Percentiles rank a stretch among this genome's conserved stretches.
phyloP scores from a whole-genome alignment of 2,329 filamentous ascomycete genomes.

The Botrytis medusae region DNA sequence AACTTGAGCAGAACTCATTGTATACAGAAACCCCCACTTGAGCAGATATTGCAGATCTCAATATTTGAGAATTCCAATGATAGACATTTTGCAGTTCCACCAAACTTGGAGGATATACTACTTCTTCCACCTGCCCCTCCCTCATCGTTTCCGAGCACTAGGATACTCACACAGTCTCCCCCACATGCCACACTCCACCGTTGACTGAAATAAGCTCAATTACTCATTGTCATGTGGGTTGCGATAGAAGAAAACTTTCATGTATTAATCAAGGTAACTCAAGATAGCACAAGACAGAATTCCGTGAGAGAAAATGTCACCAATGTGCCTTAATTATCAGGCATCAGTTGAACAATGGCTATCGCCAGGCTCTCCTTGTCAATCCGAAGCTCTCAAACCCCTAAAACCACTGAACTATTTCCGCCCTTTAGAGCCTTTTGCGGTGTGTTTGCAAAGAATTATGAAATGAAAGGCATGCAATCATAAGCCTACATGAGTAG shows the following conservation, averaged over 20 bases:
- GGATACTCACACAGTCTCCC: not conserved
- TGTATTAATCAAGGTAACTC: not conserved
- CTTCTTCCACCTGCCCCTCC: not conserved
- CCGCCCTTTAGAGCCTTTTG: not conserved
- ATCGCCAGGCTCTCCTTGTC: not conserved
- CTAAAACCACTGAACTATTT: constrained; percentile 1
- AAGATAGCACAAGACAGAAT: not conserved
- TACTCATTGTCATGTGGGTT: not conserved
- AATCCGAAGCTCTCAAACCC: not conserved
- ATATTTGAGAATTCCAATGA: not conserved
- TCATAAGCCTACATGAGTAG: constrained; percentile 1
- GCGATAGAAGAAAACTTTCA: not conserved
- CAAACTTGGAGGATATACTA: not conserved
- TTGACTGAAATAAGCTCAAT: not conserved
- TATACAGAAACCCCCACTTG: not conserved
- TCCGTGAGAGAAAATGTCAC: not conserved
- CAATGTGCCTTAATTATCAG: not conserved
- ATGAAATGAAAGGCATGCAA: not conserved
- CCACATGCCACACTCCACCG: not conserved
- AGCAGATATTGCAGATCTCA: not conserved
- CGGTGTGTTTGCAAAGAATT: not conserved
- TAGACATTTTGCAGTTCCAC: not conserved
- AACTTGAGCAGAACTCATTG: not conserved
- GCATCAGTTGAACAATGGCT: not conserved
- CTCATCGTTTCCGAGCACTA: not conserved